Evolutionary conservation across 1,284 basidiomycete species (phyloP), one percentile per base, ranked within the genome.

Genomic region (Peniophora sp.): DNA sequence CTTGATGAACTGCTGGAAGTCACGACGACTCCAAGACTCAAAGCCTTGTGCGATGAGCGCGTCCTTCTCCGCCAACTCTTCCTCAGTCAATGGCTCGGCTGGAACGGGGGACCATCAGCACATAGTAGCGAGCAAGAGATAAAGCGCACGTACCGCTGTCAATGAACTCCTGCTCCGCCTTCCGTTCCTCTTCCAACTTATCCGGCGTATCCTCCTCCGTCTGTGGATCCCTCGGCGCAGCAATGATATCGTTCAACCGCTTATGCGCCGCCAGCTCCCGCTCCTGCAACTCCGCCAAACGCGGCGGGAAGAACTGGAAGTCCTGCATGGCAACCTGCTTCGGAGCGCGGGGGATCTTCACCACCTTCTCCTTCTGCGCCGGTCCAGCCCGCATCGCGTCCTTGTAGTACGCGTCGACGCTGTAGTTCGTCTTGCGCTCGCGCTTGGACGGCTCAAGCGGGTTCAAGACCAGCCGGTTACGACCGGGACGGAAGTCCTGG

Each of bases 361-460:
- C 85, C 8, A 78, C 81, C 64, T 94, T 92, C 55, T 94, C 91
- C 1, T 78, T 71, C 67, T 94, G 93, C 23, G 81, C 78, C 2
- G 86, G 81, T 3, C 87, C 82, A 37, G 81, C 83, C 43, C 88
- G 85, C 68, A 97, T 78, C 0, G 90, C 90, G 65, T 97, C 93
- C 68, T 95, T 92, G 77, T 95, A 97, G 67, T 95, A 95, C 51
- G 79, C 85, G 61, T 95, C 91, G 35, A 98, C 92, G 1, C 90
- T 94, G 68, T 99, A 98, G 65, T 97, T 97, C 50, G 83, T 80
- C 70, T 97, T 98, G 50, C 96, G 83, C 68, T 99, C 96, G 23
- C 97, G 83, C 72, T 99, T 99, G 39, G 91, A 92, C 15, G 97
- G 78, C 51, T 96, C 92, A 46, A 99, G 85, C 65, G 94, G 83